Conservation (phyloP, 148 eudicot genomes). For the Diospyros lotus region DNA sequence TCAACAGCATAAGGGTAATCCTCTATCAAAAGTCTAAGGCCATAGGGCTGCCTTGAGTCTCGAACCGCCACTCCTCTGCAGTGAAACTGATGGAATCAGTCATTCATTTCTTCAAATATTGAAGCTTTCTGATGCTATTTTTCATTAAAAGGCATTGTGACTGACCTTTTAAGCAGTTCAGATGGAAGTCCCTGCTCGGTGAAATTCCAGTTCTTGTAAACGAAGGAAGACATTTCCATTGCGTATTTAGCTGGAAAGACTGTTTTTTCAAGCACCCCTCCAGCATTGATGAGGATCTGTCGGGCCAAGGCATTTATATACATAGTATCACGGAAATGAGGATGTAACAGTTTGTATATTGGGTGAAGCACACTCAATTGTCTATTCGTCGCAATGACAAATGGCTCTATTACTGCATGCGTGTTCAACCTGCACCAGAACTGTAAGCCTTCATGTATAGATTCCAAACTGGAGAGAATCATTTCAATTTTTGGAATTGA, state of each 20-base stretch:
- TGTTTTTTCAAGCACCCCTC: constrained; percentile 61
- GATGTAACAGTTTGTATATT: constrained; percentile 66
- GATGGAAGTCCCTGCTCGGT: constrained; percentile 66
- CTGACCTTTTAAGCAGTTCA: constrained; percentile 70
- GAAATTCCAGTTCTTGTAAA: constrained; percentile 65
- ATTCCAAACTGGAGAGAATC: background rate
- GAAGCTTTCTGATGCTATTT: background rate
- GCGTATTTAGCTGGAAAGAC: constrained; percentile 69
- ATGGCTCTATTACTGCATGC: constrained; percentile 75
- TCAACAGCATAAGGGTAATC: constrained; percentile 84
- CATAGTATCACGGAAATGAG: constrained; percentile 78
- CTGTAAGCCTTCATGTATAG: background rate
- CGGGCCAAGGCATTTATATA: constrained; percentile 73
- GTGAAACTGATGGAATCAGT: background rate
- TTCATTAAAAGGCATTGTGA: background rate
- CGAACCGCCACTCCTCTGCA: constrained; percentile 65
- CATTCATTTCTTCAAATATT: background rate
- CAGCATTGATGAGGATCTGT: constrained; percentile 72
- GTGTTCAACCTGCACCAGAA: constrained; percentile 58
- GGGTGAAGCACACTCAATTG: constrained; percentile 77
- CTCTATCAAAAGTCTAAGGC: constrained; percentile 59
- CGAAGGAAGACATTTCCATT: constrained; percentile 64
- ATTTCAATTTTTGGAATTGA: background rate
- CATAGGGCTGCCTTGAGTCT: constrained; percentile 50
- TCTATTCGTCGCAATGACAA: constrained; percentile 60